A percentile compares a stretch with the other conserved stretches of the same genome.
phyloP scores from a whole-genome alignment of 2,329 filamentous ascomycete genomes.

The Seiridium cupressi region DNA sequence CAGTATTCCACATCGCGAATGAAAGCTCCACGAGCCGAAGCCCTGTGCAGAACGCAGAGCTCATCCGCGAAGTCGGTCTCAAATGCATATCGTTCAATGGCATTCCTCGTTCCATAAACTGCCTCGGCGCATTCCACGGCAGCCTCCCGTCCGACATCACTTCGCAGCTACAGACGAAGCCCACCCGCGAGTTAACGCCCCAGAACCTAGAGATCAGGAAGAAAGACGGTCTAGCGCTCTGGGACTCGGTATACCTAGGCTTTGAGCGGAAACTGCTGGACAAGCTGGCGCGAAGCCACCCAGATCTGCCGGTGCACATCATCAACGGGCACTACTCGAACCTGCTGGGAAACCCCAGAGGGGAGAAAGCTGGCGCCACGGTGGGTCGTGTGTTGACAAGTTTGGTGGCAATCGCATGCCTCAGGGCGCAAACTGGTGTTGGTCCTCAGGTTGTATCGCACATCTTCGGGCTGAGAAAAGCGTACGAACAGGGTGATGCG shows the following conservation, averaged over 20 bases:
- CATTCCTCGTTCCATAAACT: conserved; percentile 82
- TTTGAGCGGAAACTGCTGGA: conserved; percentile 69
- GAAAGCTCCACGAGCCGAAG: conserved; percentile 12
- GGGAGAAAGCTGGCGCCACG: conserved; percentile 38
- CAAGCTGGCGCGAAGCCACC: conserved; percentile 73
- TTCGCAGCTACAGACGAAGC: conserved; percentile 49
- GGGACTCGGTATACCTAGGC: conserved; percentile 75
- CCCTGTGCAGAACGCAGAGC: conserved; percentile 57
- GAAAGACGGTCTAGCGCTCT: conserved; percentile 62
- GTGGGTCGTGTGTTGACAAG: conserved; percentile 72
- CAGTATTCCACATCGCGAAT: conserved; percentile 56
- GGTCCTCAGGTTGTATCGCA: conserved; percentile 80
- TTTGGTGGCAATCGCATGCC: conserved; percentile 69
- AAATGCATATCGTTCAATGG: conserved; percentile 81
- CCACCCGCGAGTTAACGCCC: conserved; percentile 52
- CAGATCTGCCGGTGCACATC: conserved; percentile 80
- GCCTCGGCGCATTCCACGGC: conserved; percentile 68
- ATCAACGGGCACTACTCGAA: conserved; percentile 72
- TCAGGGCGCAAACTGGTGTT: conserved; percentile 78
- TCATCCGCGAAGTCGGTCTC: conserved; percentile 72
- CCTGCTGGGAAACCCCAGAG: conserved; percentile 67
- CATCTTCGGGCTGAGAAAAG: conserved; percentile 77
- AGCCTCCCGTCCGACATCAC: conserved; percentile 58
- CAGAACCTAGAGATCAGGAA: conserved; percentile 54
- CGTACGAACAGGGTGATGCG: conserved; percentile 61